phyloP scores from a whole-genome alignment of 2,329 filamentous ascomycete genomes.

The Ceratocystis lukuohia region DNA sequence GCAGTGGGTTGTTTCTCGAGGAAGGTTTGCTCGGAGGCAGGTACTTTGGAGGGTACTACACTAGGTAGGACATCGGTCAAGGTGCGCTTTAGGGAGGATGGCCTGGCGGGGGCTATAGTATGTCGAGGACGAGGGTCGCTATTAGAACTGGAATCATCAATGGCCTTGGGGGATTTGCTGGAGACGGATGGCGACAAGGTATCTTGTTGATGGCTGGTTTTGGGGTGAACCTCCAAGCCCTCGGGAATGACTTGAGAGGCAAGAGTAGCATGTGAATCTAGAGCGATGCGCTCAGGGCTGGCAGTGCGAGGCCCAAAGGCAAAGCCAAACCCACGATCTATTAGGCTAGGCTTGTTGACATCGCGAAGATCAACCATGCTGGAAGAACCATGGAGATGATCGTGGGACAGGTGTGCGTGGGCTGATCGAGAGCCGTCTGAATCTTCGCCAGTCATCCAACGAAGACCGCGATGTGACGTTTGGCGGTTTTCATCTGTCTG shows the following conservation, averaged over 20 bases:
- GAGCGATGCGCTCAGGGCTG: conserved; percentile 13
- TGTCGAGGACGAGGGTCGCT: neutral
- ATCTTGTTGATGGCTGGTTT: neutral
- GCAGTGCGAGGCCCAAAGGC: conserved; percentile 15
- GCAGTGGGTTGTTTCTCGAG: neutral
- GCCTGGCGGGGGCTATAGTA: neutral
- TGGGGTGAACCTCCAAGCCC: conserved; percentile 1
- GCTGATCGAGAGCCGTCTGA: conserved; percentile 37
- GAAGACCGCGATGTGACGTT: conserved; percentile 43
- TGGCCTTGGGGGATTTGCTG: neutral
- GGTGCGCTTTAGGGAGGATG: conserved; percentile 14
- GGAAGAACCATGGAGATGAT: conserved; percentile 83
- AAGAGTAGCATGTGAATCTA: conserved; percentile 6
- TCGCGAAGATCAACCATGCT: conserved; percentile 21
- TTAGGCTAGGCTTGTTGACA: neutral
- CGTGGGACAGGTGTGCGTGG: conserved; percentile 69
- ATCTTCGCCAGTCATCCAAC: conserved; percentile 91
- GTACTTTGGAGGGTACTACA: conserved; percentile 7
- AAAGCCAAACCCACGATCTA: conserved; percentile 11
- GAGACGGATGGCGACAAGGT: neutral
- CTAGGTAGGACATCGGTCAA: conserved; percentile 14
- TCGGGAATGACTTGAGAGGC: conserved; percentile 17
- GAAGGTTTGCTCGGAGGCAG: conserved; percentile 9
- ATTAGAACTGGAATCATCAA: neutral
- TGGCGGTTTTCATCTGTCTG: conserved; percentile 89